Evolutionary conservation across 768 basidiomycete genomes (phyloP).

Genomic region (Cyathus striatus): DNA sequence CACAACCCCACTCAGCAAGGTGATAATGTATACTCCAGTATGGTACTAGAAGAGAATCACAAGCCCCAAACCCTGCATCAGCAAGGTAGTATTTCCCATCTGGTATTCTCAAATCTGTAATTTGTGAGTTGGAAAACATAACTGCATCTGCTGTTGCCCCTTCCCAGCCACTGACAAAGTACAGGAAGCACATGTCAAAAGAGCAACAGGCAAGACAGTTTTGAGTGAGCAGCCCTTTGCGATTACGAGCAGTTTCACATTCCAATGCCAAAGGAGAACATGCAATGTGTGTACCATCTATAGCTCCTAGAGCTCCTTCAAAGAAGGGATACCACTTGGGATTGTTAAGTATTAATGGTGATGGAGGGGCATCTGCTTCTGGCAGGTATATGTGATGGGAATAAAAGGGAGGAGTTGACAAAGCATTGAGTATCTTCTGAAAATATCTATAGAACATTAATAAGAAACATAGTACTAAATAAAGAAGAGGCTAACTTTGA

Average conservation of each 20-base stretch:
- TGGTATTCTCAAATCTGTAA: slow-evolving; percentile 21
- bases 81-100: slow-evolving; percentile 26
- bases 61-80: slow-evolving; percentile 29
- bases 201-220: slow-evolving; percentile 29
- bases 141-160: slow-evolving; percentile 27
- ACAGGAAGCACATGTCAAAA: slow-evolving; percentile 26
- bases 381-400: slow-evolving; percentile 12
- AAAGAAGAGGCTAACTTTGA: slow-evolving; percentile 1
- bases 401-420: slow-evolving; percentile 7
- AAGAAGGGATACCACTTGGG: slow-evolving; percentile 28
- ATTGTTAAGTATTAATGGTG: slow-evolving; percentile 13
- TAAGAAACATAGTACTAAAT: not conserved
- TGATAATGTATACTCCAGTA: slow-evolving; percentile 32
- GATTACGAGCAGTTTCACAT: not conserved
- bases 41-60: slow-evolving; percentile 29
- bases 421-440: slow-evolving; percentile 5
- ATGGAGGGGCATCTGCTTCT: slow-evolving; percentile 6
- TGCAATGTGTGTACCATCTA: slow-evolving; percentile 27
- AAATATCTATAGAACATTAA: slow-evolving; percentile 5
- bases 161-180: slow-evolving; percentile 34
- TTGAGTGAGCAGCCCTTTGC: slow-evolving; percentile 10
- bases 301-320: slow-evolving; percentile 22
- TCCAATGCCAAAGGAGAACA: slow-evolving; percentile 6
- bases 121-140: slow-evolving; percentile 21
- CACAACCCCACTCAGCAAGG: slow-evolving; percentile 25